Evolutionary conservation across 163 green algal genomes (phyloP).

Genomic region (Chlamydomonas reinhardtii): DNA sequence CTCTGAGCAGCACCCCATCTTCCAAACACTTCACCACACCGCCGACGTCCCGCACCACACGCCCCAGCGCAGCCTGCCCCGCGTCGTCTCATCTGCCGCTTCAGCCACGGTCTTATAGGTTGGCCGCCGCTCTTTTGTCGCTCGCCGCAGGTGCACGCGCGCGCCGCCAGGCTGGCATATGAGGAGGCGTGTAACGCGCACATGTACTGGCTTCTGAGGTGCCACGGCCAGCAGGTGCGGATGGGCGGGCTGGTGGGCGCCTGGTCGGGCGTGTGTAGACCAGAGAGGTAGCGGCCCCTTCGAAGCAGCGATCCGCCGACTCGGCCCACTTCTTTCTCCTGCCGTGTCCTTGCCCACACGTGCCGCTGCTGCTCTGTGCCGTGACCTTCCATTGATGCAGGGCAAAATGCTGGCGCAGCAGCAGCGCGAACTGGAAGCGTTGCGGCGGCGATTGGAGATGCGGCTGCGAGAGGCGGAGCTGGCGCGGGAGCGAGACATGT

Average conservation of each 20-base stretch:
- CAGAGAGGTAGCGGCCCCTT: no score
- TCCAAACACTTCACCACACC: no score
- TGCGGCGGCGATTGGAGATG: not conserved
- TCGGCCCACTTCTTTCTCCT: not conserved
- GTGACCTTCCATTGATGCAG: no score
- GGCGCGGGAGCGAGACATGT: slow-evolving; percentile 1
- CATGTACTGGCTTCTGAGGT: slow-evolving; percentile 31
- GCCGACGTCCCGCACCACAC: no score
- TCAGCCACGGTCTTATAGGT: not conserved
- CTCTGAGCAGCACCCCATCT: no score
- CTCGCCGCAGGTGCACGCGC: not conserved
- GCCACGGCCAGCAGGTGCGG: slow-evolving; percentile 24
- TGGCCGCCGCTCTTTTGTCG: not conserved
- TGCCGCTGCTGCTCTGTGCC: no score
- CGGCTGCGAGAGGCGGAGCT: slow-evolving; percentile 17
- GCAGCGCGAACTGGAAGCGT: slow-evolving; percentile 7
- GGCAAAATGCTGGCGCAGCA: slow-evolving; percentile 6
- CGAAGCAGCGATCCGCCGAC: no score
- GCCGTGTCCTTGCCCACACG: not conserved
- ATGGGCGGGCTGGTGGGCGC: not conserved
- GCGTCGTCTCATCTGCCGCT: no score
- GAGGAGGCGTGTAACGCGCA: slow-evolving; percentile 8
- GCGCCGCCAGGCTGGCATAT: not conserved
- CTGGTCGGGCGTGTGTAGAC: not conserved
- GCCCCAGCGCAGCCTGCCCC: no score